Conservation (phyloP, 257 asterid genomes). For the Verbena officinalis region DNA sequence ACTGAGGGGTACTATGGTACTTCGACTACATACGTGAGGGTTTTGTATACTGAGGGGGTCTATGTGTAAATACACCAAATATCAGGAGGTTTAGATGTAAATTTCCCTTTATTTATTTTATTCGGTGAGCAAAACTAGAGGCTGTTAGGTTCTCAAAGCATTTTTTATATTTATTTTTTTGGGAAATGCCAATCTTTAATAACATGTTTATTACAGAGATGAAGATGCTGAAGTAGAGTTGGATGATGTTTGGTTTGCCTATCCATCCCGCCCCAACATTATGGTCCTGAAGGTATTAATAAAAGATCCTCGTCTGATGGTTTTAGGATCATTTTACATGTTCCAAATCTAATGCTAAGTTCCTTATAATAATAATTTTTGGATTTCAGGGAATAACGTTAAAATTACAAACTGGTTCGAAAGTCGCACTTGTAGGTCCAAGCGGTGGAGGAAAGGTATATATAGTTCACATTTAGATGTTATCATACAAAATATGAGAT, state of each 20-base stretch:
- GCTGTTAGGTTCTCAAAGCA: constrained; percentile 5
- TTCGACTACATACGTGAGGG: no score
- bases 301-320: constrained; percentile 14
- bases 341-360: constrained; percentile 14
- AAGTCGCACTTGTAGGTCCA: constrained; percentile 91
- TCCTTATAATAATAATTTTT: constrained; percentile 7
- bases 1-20: no score
- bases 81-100: no score
- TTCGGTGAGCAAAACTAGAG: neutral
- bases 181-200: neutral
- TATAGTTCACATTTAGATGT: neutral
- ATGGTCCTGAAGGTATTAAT: constrained; percentile 77
- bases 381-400: constrained; percentile 66
- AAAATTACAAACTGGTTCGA: constrained; percentile 68
- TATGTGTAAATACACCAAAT: no score
- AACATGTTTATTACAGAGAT: constrained; percentile 47
- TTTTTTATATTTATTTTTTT: neutral
- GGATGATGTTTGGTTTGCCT: constrained; percentile 88
- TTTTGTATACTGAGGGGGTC: no score
- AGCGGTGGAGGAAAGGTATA: constrained; percentile 95
- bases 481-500: neutral
- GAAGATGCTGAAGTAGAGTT: constrained; percentile 78
- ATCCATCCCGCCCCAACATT: constrained; percentile 85
- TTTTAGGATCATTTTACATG: constrained; percentile 19
- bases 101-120: neutral